Percentiles rank a stretch among this genome's conserved stretches.
Conservation (phyloP, 176 grass and related monocot species). For the Oryza punctata region DNA sequence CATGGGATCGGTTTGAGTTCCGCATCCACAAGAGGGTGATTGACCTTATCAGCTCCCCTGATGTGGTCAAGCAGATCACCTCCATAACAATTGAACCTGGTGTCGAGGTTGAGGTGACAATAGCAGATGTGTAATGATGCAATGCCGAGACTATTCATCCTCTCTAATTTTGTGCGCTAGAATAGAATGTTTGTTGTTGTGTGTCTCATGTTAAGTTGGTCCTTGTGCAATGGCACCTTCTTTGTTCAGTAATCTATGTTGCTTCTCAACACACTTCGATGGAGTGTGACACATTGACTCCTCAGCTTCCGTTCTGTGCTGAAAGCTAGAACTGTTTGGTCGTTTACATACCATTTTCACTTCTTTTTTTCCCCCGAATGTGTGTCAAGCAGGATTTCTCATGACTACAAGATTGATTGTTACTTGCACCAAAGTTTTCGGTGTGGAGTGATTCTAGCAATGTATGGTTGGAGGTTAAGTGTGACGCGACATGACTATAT, state of each 20-base stretch:
- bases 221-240: neutral
- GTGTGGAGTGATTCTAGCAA: too few species aligned
- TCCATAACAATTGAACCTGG: slow-evolving; percentile 49
- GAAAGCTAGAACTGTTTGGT: neutral
- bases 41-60: slow-evolving; percentile 50
- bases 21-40: slow-evolving; percentile 58
- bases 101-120: slow-evolving; percentile 55
- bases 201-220: neutral
- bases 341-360: neutral
- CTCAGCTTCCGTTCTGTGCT: neutral
- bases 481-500: too few species aligned
- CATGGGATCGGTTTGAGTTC: slow-evolving; percentile 61
- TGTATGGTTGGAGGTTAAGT: too few species aligned
- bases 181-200: neutral
- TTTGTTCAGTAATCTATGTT: neutral
- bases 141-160: neutral
- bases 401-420: neutral
- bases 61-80: slow-evolving; percentile 60
- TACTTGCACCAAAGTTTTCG: neutral
- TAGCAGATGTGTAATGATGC: slow-evolving; percentile 33
- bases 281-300: neutral
- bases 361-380: neutral
- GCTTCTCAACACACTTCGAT: neutral
- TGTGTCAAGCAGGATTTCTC: neutral
- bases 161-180: slow-evolving; percentile 17